Evolutionary conservation across 2,329 filamentous ascomycete genomes (phyloP).

Genomic region (Penicillium hordei): DNA sequence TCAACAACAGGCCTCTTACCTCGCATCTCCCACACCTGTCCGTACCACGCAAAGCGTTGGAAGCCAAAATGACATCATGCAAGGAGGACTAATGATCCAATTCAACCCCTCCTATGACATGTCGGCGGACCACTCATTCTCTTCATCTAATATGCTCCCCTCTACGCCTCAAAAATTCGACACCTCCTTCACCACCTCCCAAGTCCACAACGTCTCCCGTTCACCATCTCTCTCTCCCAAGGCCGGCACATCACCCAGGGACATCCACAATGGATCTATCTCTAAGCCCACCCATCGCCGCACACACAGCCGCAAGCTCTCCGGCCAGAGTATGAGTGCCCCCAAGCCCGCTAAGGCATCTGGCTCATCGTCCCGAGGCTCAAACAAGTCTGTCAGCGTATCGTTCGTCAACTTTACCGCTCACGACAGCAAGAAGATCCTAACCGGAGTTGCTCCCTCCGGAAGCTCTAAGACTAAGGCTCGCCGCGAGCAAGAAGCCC

Average conservation of each 20-base stretch:
- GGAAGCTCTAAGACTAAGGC: constrained; percentile 93
- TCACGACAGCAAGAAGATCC: constrained; percentile 71
- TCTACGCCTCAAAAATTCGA: constrained; percentile 27
- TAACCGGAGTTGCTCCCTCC: constrained; percentile 87
- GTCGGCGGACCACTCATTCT: constrained; percentile 32
- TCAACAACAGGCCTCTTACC: constrained; percentile 40
- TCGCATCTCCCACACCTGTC: constrained; percentile 37
- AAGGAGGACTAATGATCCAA: constrained; percentile 44
- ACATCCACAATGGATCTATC: constrained; percentile 23
- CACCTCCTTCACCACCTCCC: constrained; percentile 32
- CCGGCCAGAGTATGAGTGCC: constrained; percentile 35
- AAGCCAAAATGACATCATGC: constrained; percentile 36
- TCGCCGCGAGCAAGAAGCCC: constrained; percentile 82
- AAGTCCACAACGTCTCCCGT: constrained; percentile 30
- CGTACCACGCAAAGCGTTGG: constrained; percentile 30
- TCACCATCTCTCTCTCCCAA: constrained; percentile 43
- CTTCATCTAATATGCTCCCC: constrained; percentile 26
- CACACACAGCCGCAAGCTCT: constrained; percentile 43
- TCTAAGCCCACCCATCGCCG: constrained; percentile 36
- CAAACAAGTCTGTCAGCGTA: constrained; percentile 48
- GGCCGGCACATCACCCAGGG: constrained; percentile 33
- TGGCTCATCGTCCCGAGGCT: constrained; percentile 31
- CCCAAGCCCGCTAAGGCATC: constrained; percentile 37
- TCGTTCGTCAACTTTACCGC: constrained; percentile 91
- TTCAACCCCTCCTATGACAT: constrained; percentile 40